Evolutionary conservation across 2,329 filamentous ascomycete genomes (phyloP), one percentile per base, ranked within the genome.

Genomic region (Fusarium nodosum): DNA sequence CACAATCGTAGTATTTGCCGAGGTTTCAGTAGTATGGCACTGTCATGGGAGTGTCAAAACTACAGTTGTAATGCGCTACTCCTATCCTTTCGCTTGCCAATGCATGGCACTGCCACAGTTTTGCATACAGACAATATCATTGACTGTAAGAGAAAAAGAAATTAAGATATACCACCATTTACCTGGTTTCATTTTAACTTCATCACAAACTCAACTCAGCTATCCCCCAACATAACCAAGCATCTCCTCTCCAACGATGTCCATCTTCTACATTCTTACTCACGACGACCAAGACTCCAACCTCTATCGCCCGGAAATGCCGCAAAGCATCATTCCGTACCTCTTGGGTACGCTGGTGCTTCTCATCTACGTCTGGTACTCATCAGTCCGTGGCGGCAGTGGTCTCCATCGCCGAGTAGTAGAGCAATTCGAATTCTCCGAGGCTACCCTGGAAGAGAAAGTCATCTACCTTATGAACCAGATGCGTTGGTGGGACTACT

Each of bases 1-100:
- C 1, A 5, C 20, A 28, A n/a, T 28, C 3, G 6, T 11, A 20
- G 6, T 10, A 39, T 26, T 28, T 20, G 5, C 8, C 13, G 9
- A 38, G 13, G 13, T 22, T 30, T 12, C 7, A 26, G 12, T 28
- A 24, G 18, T 7, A 3, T 52, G 6, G 33, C 9, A 18, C 33
- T 41, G 48, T 30, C 48, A 52, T 30, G 48, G 31, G 24, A 52
- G 48, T 52, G 48, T 41, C 48, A 52, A 30, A 41, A 52, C 30
- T 7, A 10, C 18, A 28, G 26, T 7, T 28, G 13, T 41, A 18
- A 20, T 28, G 33, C 26, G 11, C 7, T 50, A 28, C 34, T 34
- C 31, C 31, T 50, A 13, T 16, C 15, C 16, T 51, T 28, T 28
- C 12, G 22, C 33, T 41, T n/a, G 24, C 24, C 48, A 41, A 28